A percentile compares a stretch with the other conserved stretches of the same genome.
Evolutionary conservation across 345 rosid genomes (phyloP).

Genomic region (Clausena lansium): DNA sequence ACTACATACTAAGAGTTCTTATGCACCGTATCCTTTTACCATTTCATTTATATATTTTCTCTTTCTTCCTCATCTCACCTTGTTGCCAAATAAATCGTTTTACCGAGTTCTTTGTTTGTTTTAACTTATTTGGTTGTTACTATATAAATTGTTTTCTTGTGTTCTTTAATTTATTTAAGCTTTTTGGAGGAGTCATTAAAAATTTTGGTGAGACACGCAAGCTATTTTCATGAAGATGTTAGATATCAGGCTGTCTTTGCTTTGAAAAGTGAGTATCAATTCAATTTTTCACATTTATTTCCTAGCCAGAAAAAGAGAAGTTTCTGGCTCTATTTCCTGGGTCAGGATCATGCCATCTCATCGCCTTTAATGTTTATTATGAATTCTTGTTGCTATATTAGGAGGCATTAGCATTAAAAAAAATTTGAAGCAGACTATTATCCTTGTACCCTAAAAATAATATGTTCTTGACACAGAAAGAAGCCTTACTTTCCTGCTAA

Average conservation of each 20-base stretch:
- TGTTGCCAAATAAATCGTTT: constrained; percentile 3
- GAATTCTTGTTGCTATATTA: not conserved
- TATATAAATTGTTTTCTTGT: constrained; percentile 18
- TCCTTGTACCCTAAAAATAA: not conserved
- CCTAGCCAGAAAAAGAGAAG: not conserved
- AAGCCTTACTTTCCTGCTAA: not conserved
- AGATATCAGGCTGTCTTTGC: constrained; percentile 90
- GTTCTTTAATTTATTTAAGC: constrained; percentile 59
- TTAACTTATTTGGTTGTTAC: constrained; percentile 61
- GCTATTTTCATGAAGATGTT: constrained; percentile 98
- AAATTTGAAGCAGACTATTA: not conserved
- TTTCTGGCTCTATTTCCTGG: not conserved
- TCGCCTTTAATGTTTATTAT: not conserved
- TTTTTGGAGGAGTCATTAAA: constrained; percentile 87
- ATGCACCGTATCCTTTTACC: constrained; percentile 83
- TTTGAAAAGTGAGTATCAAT: constrained; percentile 67
- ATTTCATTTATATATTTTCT: constrained; percentile 4
- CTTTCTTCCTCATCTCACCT: not conserved
- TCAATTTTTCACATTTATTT: not conserved
- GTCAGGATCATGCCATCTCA: not conserved
- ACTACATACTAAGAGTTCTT: constrained; percentile 75
- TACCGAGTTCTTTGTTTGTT: constrained; percentile 45
- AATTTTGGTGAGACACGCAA: constrained; percentile 81
- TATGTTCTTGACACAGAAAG: not conserved
- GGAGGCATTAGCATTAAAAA: not conserved